Evolutionary conservation across 305 asterid species (phyloP).

Genomic region (Fraxinus xanthoxyloides): DNA sequence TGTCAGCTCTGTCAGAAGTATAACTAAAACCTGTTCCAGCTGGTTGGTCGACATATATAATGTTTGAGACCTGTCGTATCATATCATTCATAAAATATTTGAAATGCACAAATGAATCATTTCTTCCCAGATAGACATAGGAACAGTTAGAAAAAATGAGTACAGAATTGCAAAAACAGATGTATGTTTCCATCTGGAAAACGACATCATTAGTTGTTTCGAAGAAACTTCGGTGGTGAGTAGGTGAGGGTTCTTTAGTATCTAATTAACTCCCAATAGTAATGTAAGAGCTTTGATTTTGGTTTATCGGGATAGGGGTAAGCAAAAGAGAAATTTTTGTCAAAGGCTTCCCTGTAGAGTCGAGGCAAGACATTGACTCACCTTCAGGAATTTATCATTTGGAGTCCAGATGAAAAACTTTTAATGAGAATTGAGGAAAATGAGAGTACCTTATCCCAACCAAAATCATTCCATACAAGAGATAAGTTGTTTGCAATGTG

Average conservation of each 20-base stretch:
- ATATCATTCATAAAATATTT: neutral
- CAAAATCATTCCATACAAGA: slow-evolving; percentile 75
- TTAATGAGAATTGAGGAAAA: neutral
- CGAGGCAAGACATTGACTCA: neutral
- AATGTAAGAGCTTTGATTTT: neutral
- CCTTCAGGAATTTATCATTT: neutral
- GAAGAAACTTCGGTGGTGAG: neutral
- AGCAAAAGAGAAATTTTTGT: neutral
- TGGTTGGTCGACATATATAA: slow-evolving; percentile 82
- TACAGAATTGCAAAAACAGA: neutral
- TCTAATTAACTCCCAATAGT: neutral
- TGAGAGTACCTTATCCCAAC: slow-evolving; percentile 80
- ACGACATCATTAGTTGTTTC: neutral
- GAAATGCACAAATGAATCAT: neutral
- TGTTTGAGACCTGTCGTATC: slow-evolving; percentile 60
- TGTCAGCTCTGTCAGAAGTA: slow-evolving; percentile 49
- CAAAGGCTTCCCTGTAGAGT: neutral
- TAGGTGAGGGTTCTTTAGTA: neutral
- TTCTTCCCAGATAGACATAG: neutral
- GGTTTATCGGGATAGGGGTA: neutral
- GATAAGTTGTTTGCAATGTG: slow-evolving; percentile 57
- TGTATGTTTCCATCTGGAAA: neutral
- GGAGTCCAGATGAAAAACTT: neutral
- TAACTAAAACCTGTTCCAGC: slow-evolving; percentile 92
- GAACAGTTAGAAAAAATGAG: neutral